Conservation (phyloP, 495 filamentous ascomycete species). For the Daldinia childiae region DNA sequence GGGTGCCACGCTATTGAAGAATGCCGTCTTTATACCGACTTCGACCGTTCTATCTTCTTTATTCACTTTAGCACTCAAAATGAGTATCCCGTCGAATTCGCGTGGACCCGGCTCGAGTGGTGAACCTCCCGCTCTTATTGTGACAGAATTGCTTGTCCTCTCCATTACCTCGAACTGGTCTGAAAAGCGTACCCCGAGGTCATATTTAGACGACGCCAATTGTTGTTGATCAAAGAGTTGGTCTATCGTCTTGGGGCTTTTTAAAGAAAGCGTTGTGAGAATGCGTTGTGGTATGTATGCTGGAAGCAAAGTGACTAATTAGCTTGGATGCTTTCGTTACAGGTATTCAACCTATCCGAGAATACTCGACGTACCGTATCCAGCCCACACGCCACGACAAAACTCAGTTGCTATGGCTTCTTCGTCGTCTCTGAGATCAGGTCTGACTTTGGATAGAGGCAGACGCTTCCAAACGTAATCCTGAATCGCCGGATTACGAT, state of each 20-base stretch:
- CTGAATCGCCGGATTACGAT: slow-evolving; percentile 65
- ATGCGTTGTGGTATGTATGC: slow-evolving; percentile 71
- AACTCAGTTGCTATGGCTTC: slow-evolving; percentile 68
- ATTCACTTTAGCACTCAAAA: slow-evolving; percentile 70
- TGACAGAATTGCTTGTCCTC: slow-evolving; percentile 67
- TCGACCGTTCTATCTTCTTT: slow-evolving; percentile 66
- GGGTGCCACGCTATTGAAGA: slow-evolving; percentile 57
- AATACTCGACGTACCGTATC: slow-evolving; percentile 61
- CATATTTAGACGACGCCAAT: slow-evolving; percentile 63
- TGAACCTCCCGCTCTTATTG: slow-evolving; percentile 71
- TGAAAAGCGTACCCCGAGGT: slow-evolving; percentile 70
- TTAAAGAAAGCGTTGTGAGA: slow-evolving; percentile 67
- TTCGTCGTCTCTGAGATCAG: slow-evolving; percentile 67
- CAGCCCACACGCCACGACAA: slow-evolving; percentile 71
- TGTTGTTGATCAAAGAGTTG: slow-evolving; percentile 69
- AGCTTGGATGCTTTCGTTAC: not conserved
- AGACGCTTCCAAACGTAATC: slow-evolving; percentile 69
- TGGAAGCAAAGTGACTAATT: slow-evolving; percentile 37
- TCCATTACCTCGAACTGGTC: slow-evolving; percentile 81
- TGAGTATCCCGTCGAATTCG: slow-evolving; percentile 72
- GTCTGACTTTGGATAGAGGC: slow-evolving; percentile 67
- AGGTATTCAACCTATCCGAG: not conserved
- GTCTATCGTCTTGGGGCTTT: slow-evolving; percentile 62
- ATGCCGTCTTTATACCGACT: slow-evolving; percentile 72
- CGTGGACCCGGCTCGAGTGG: slow-evolving; percentile 67